Evolutionary conservation across 768 basidiomycete genomes (phyloP), one percentile per base, ranked within the genome.

Genomic region (Rubroboletus satanas): DNA sequence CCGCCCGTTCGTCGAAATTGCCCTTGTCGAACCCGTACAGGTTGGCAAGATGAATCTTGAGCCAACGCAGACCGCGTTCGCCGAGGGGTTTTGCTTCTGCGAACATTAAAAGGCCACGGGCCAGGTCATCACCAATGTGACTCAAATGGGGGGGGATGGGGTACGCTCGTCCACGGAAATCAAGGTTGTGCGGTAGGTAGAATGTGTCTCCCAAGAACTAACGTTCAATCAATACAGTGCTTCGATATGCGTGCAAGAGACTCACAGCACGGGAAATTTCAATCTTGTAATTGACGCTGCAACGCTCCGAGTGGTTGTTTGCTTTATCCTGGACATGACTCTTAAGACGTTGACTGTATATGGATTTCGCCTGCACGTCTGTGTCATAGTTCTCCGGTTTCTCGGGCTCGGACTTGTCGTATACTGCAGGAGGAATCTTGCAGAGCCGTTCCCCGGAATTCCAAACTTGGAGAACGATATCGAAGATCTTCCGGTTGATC

Each of bases 141-240:
- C 87, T 93, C 50, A 99, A 78, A 75, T 98, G 93, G 5, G 95
- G 93, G 1, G 96, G 95, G 41, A 97, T 87, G 11, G 97, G 96
- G 67, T 99, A 99, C 0, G 96, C 93, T 49, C 96, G 87, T 8
- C 97, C 97, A 56, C 96, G 85, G 79, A 98, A 99, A 72, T 99
- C 97, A 63, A 98, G 77, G 70, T 97, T 98, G 71, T 98, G 96
- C 0, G 96, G 95, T 47, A 95, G 78, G 73, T 93, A 98, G 69
- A 98, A 86, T 0, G 75, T 83, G 61, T 97, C 96, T 51, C 84
- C 83, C 48, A 95, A 75, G 79, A 95, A 97, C 87, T 92, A 54
- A 4, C 28, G 3, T 55, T 38, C 10, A 8, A 44, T 55, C 23
- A 58, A 45, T 37, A 55, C 32, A 6, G 14, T 42, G 28, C 7